Evolutionary conservation across 1,284 basidiomycete species (phyloP), one percentile per base, ranked within the genome.

Genomic region (Vanrija sp.): DNA sequence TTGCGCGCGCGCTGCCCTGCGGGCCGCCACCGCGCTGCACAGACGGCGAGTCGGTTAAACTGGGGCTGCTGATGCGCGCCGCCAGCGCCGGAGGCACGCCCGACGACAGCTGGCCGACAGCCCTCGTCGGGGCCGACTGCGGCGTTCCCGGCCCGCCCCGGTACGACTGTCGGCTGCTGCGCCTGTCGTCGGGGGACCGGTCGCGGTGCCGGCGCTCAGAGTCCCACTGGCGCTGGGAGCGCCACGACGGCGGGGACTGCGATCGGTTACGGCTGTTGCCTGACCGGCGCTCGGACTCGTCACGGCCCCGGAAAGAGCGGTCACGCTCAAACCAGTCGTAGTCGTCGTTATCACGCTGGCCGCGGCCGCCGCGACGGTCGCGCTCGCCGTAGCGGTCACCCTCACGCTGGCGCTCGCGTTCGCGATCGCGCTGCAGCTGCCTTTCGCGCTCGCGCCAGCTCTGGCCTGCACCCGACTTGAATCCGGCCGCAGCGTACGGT

Each of bases 401-500:
- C 10, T 51, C 43, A 5, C 44, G 54, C 39, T 69, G 65, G 12
- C 46, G 40, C 1, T 62, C 55, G 12, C 46, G 40, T 1, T 62
- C 55, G 15, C 57, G 45, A 23, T 60, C 45, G 10, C 55, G 34
- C 48, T 58, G 42, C 38, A 39, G 44, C 23, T 60, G 59, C 53
- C 65, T 68, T 25, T 70, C 68, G 15, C 63, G 50, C 10, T 58
- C 60, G 34, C 65, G 67, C 19, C 57, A 54, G 1, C 72, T 71
- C 4, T 66, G 66, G 28, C 58, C 52, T 1, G 60, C 60, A 10
- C 71, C 71, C 9, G 34, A 34, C 6, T 45, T 58, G 50, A 67
- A 69, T 3, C 47, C 49, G 3, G 39, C 38, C 12, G 64, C 57
- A 3, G 45, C 58, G 48, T 29, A 55, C 23, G 49, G 62, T 43